These are phyloP conservation scores for Mucor circinelloides DNA, from an alignment of 371 early-diverging fungal species.

Conservation along the genomic window DNA sequence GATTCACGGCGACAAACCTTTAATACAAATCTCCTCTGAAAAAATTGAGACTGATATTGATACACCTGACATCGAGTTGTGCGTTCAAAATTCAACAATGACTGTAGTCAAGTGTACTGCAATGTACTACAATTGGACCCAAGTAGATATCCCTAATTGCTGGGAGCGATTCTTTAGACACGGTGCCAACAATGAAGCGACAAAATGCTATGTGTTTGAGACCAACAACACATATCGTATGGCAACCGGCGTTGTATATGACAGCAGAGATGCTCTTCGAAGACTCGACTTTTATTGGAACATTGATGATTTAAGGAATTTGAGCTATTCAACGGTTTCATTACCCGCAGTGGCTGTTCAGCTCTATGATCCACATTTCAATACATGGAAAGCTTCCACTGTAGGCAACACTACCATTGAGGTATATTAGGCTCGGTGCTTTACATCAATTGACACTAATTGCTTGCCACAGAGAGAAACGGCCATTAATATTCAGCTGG, in stretches of 20 bases:
- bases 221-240: constrained; percentile 25
- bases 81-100: constrained; percentile 34
- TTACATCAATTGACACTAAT: not conserved
- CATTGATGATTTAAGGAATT: constrained; percentile 24
- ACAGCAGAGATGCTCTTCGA: constrained; percentile 20
- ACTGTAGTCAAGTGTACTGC: constrained; percentile 27
- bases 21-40: constrained; percentile 37
- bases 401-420: constrained; percentile 26
- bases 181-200: constrained; percentile 4
- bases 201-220: constrained; percentile 32
- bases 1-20: constrained; percentile 35
- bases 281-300: constrained; percentile 48
- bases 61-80: constrained; percentile 43
- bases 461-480: constrained; percentile 9
- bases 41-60: constrained; percentile 18
- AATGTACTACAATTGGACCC: constrained; percentile 29
- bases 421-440: constrained; percentile 7
- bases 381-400: constrained; percentile 25
- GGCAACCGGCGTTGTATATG: constrained; percentile 16
- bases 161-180: constrained; percentile 7
- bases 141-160: constrained; percentile 16
- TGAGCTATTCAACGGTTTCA: constrained; percentile 19
- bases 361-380: constrained; percentile 34
- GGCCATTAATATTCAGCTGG: constrained; percentile 26
- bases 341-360: constrained; percentile 38